Base-by-base conservation (phyloP, 345 rosid genomes). In the Camelina neglecta region DNA sequence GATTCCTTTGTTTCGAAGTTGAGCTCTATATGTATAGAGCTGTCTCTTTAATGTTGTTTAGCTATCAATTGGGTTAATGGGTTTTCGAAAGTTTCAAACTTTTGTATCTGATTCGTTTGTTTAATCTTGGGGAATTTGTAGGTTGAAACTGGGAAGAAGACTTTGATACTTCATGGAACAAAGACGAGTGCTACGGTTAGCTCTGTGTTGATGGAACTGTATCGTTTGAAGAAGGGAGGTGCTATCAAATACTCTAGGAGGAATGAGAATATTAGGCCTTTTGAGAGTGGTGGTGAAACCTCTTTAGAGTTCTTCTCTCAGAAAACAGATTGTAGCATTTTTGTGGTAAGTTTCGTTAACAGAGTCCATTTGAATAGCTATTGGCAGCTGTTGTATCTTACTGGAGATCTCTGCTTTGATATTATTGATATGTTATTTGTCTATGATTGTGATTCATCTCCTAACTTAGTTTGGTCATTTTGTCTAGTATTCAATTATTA, bases 61-160 rank as follows among this genome's bases (percentile, higher is more conserved):
- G 6, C 0, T 13, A 12, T 42, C 47, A 11, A 12, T 42, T 4
- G 15, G 47, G 4, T 13, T 29, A 4, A 8, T 45, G 26, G 74
- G 9, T 54, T 42, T 50, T 42, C 13, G 2, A 21, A 74, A 79
- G 60, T 36, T 36, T 3, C 39, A 11, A 11, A 35, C 31, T 29
- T 29, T 65, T 71, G 65, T 20, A 24, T 44, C 6, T 58, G n/a
- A 72, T 42, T 48, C 62, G 31, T 23, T 24, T 24, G 11, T 2
- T n/a, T 4, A 24, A 50, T 3, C 11, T 63, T 1, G 42, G n/a
- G n/a, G 42, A 29, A 54, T 49, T 16, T 51, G 62, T 73, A 95
- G 99, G 88, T 95, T 45, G 99, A 95, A 71, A 88, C 84, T 6
- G 97, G 96, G 85, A 95, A 84, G 91, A 95, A 92, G 87, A 90